A percentile compares a stretch with the other conserved stretches of the same genome.
phyloP scores from a whole-genome alignment of 352 stramenopile species.

The Poterioochromonas sp. region DNA sequence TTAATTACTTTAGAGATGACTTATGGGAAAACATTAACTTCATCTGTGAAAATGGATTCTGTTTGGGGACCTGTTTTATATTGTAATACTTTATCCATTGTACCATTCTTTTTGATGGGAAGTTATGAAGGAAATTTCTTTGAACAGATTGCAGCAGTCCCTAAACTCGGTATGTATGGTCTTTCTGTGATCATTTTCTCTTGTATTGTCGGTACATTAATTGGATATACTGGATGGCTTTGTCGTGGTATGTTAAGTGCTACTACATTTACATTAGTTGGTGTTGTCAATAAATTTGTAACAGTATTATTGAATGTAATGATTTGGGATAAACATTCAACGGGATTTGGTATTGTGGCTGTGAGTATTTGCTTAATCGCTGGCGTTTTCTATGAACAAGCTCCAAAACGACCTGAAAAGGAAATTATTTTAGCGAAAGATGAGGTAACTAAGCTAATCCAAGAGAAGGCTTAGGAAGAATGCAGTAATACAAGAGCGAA shows the following conservation, averaged over 20 bases:
- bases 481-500: too few species aligned
- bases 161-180: slow-evolving; percentile 21
- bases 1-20: slow-evolving; percentile 70
- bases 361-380: slow-evolving; percentile 60
- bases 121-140: slow-evolving; percentile 49
- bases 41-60: slow-evolving; percentile 47
- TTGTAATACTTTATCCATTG: slow-evolving; percentile 56
- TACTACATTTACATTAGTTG: slow-evolving; percentile 57
- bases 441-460: too few species aligned
- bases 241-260: slow-evolving; percentile 57
- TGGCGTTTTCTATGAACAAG: slow-evolving; percentile 57
- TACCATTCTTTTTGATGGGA: slow-evolving; percentile 56
- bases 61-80: slow-evolving; percentile 57
- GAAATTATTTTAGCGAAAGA: too few species aligned
- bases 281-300: slow-evolving; percentile 70
- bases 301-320: slow-evolving; percentile 64
- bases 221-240: slow-evolving; percentile 57
- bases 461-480: too few species aligned
- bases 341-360: slow-evolving; percentile 50
- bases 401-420: slow-evolving; percentile 57
- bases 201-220: slow-evolving; percentile 59
- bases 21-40: slow-evolving; percentile 49
- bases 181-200: slow-evolving; percentile 50
- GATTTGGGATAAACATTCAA: slow-evolving; percentile 68
- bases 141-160: slow-evolving; percentile 44